A percentile compares a stretch with the other conserved stretches of the same genome.
Conservation (phyloP, 345 rosid genomes). For the Viola odorata region DNA sequence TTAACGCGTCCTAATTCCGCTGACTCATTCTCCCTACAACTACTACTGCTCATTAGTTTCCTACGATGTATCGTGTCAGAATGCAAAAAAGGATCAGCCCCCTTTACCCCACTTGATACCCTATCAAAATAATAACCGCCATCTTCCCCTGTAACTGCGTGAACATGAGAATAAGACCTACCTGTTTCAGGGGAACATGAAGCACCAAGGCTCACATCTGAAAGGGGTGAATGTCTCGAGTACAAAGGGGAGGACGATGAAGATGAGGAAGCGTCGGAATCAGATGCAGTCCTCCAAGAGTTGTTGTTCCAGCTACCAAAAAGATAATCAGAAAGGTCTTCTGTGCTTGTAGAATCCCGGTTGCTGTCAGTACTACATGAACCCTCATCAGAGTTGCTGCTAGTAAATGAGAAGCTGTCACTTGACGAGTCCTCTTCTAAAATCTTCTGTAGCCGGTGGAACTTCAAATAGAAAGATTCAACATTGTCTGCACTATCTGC, state of each 20-base stretch:
- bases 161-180: conserved; percentile 17
- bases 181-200: conserved; percentile 25
- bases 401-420: conserved; percentile 73
- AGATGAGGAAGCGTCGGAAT: conserved; percentile 54
- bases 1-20: conserved; percentile 32
- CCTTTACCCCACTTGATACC: conserved; percentile 15
- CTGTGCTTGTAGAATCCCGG: conserved; percentile 55
- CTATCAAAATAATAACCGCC: conserved; percentile 7
- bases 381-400: conserved; percentile 84
- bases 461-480: conserved; percentile 59
- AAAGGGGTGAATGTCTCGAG: conserved; percentile 34
- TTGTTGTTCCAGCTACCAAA: conserved; percentile 56
- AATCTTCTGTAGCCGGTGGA: conserved; percentile 51
- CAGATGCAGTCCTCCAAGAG: conserved; percentile 40
- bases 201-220: conserved; percentile 19
- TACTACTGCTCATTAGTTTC: conserved; percentile 24
- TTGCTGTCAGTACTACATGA: conserved; percentile 84
- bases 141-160: conserved; percentile 4
- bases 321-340: conserved; percentile 67
- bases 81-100: conserved; percentile 34
- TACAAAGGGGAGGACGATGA: conserved; percentile 54
- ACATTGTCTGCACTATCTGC: conserved; percentile 35
- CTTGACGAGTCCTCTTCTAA: conserved; percentile 80
- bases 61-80: conserved; percentile 37
- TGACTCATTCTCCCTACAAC: conserved; percentile 35